A percentile compares a stretch with the other conserved stretches of the same genome.
phyloP scores from a whole-genome alignment of 768 basidiomycete genomes.

The Basidioascus undulatus region DNA sequence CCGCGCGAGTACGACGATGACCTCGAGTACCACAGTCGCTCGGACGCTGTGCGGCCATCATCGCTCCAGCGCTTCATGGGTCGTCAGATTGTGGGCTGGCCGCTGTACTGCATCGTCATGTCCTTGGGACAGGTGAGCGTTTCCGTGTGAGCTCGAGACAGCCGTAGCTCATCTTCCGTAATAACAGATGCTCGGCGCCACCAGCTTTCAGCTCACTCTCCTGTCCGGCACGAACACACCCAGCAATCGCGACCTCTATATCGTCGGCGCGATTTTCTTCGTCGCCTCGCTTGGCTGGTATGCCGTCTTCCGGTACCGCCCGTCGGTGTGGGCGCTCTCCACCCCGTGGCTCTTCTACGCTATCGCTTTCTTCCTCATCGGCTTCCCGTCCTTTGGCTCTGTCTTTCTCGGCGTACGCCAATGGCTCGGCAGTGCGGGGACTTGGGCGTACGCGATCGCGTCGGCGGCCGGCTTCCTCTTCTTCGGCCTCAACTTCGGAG shows the following conservation, averaged over 20 bases:
- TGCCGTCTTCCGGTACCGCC: slow-evolving; percentile 60
- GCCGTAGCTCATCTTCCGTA: slow-evolving; percentile 5
- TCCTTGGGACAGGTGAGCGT: slow-evolving; percentile 46
- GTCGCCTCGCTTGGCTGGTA: slow-evolving; percentile 75
- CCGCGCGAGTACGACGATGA: too few relatives aligned
- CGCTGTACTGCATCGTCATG: slow-evolving; percentile 71
- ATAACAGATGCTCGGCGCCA: slow-evolving; percentile 53
- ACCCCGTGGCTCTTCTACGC: slow-evolving; percentile 80
- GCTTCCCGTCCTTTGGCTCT: slow-evolving; percentile 47
- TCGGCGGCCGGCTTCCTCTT: slow-evolving; percentile 83
- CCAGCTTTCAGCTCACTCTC: slow-evolving; percentile 83
- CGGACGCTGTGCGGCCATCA: too few relatives aligned
- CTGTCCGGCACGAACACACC: slow-evolving; percentile 69
- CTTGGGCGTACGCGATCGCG: slow-evolving; percentile 74
- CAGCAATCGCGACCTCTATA: slow-evolving; percentile 57
- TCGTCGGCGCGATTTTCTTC: slow-evolving; percentile 70
- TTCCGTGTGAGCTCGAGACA: slow-evolving; percentile 3
- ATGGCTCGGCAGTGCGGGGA: slow-evolving; percentile 49
- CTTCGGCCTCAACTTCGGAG: slow-evolving; percentile 90
- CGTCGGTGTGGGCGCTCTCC: slow-evolving; percentile 66
- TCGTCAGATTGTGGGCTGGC: slow-evolving; percentile 61
- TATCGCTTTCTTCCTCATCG: slow-evolving; percentile 74
- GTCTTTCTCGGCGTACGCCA: slow-evolving; percentile 36
- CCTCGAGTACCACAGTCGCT: too few relatives aligned
- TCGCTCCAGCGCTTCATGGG: too few relatives aligned